Percentiles rank a stretch among this genome's conserved stretches.
Evolutionary conservation across 2,329 filamentous ascomycete species (phyloP).

Genomic region (Colletotrichum abscissum): DNA sequence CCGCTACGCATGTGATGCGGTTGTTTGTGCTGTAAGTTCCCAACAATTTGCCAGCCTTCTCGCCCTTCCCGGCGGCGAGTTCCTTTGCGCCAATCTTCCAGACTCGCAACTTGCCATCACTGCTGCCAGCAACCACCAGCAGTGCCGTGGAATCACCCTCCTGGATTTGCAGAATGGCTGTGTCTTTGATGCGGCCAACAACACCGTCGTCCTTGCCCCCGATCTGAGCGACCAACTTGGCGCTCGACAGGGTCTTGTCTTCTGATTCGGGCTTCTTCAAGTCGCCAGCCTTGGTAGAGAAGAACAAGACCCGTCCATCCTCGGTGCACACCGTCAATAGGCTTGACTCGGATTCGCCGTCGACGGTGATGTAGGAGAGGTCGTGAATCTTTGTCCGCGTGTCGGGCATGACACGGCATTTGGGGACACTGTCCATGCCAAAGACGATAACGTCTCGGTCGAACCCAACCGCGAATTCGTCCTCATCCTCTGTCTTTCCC

Average conservation of each 20-base stretch:
- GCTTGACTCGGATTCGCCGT: slow-evolving; percentile 58
- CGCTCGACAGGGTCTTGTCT: slow-evolving; percentile 59
- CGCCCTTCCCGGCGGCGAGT: slow-evolving; percentile 46
- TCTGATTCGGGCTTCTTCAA: slow-evolving; percentile 47
- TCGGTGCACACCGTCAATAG: slow-evolving; percentile 86
- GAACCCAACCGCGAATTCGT: slow-evolving; percentile 91
- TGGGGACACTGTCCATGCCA: slow-evolving; percentile 87
- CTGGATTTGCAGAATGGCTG: slow-evolving; percentile 69
- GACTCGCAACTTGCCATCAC: slow-evolving; percentile 85
- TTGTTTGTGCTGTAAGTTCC: slow-evolving; percentile 87
- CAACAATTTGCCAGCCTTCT: slow-evolving; percentile 71
- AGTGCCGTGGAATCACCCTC: slow-evolving; percentile 52
- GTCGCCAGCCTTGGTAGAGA: slow-evolving; percentile 71
- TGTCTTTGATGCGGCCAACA: slow-evolving; percentile 86
- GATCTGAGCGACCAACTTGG: slow-evolving; percentile 78
- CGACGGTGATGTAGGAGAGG: slow-evolving; percentile 74
- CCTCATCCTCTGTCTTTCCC: slow-evolving; percentile 76
- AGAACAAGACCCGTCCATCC: slow-evolving; percentile 88
- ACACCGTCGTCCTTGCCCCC: slow-evolving; percentile 79
- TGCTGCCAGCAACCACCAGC: slow-evolving; percentile 80
- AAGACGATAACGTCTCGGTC: slow-evolving; percentile 88
- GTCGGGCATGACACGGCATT: slow-evolving; percentile 76
- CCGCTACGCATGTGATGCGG: slow-evolving; percentile 87
- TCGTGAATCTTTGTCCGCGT: slow-evolving; percentile 85
- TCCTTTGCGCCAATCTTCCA: slow-evolving; percentile 71